These are phyloP conservation scores for Kodamaea restingae DNA, from an alignment of 805 yeast species.

Conservation along the genomic window DNA sequence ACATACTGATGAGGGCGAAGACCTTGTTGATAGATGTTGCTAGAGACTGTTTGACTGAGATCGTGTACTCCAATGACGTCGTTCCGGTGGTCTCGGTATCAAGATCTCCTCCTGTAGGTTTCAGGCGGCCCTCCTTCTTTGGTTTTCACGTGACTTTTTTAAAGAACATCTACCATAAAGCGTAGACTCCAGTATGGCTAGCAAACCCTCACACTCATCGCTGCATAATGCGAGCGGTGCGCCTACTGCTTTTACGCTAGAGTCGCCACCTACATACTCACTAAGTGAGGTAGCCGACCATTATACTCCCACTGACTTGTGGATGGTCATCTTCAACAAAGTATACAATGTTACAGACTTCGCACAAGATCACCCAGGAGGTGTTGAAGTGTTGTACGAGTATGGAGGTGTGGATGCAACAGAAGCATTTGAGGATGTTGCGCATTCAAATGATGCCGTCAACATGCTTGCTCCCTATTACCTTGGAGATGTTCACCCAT, in stretches of 20 bases:
- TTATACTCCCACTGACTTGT: constrained; percentile 68
- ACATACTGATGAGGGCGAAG: no score
- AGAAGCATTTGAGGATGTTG: constrained; percentile 55
- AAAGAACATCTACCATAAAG: no score
- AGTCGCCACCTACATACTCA: not conserved
- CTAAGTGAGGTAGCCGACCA: constrained; percentile 63
- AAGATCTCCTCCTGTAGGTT: no score
- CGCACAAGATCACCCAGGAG: constrained; percentile 75
- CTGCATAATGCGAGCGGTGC: no score
- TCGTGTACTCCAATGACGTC: no score
- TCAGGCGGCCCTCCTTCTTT: no score
- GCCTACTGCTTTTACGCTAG: not conserved
- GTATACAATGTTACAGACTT: constrained; percentile 75
- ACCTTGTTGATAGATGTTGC: no score
- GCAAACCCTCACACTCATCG: no score
- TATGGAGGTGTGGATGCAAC: constrained; percentile 80
- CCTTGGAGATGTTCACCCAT: constrained; percentile 23
- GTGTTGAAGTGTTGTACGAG: constrained; percentile 65
- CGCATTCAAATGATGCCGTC: constrained; percentile 33
- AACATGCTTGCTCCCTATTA: constrained; percentile 27
- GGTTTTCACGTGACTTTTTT: no score
- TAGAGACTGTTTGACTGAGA: no score
- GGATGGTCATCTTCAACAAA: constrained; percentile 80
- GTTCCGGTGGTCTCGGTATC: no score
- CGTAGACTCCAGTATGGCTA: no score